Percentiles rank a stretch among this genome's conserved stretches.
Conservation (phyloP, 306 rosid species). For the Parietaria judaica region DNA sequence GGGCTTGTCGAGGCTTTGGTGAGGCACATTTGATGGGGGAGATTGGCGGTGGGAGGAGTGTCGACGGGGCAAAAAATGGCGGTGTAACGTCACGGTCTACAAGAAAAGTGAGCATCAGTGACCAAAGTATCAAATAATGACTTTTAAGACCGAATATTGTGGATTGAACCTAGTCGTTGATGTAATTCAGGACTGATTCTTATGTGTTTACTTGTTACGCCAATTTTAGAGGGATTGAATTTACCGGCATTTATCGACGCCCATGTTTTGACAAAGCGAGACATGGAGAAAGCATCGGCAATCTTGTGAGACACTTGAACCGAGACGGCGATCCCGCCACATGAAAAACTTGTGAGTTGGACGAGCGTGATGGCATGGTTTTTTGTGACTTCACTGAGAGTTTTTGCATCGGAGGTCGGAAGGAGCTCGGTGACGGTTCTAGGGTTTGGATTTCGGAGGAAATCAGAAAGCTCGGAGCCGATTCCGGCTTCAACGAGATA, state of each 20-base stretch:
- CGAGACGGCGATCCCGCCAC: conserved; percentile 29
- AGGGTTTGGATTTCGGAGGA: no score
- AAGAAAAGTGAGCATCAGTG: no score
- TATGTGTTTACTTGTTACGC: no score
- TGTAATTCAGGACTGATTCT: no score
- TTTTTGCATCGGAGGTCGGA: not conserved
- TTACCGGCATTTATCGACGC: conserved; percentile 5
- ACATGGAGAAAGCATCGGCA: conserved; percentile 26
- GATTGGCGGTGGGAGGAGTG: not conserved
- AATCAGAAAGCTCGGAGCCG: no score
- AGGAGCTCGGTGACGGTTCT: not conserved
- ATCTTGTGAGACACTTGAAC: conserved; percentile 31
- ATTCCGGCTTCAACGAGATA: no score
- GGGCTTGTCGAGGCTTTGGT: not conserved
- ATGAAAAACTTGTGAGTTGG: conserved; percentile 23
- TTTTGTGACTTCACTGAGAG: no score
- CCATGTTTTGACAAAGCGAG: conserved; percentile 24
- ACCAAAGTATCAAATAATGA: no score
- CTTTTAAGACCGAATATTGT: no score
- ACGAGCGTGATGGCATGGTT: conserved; percentile 8
- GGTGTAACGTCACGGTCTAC: not conserved
- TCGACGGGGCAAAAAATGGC: conserved; percentile 1
- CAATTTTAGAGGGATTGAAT: no score
- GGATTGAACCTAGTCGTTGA: no score
- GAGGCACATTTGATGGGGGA: not conserved